Base-by-base conservation (phyloP, 768 basidiomycete species). In the Crucibulum laeve region DNA sequence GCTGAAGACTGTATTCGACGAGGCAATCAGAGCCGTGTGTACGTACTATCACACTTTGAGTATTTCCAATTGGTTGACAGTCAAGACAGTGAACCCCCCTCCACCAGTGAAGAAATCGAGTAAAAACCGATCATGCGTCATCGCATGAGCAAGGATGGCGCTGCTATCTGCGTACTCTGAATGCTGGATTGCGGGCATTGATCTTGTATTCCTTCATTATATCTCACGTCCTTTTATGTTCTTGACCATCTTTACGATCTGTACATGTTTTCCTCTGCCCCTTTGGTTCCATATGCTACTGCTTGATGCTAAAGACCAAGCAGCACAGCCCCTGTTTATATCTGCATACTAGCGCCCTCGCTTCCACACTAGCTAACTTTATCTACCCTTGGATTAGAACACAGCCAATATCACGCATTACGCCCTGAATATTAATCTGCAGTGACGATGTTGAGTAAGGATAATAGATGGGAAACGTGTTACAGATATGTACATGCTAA, bases 1-100 rank as follows among this genome's bases (percentile, higher is more conserved):
- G 13, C 71, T 99, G 60, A 99, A 99, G 80, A 94, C 87, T 46
- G 96, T 99, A 34, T 99, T 99, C 61, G 96, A 98, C 63, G 96
- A 98, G 67, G 96, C 96, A 33, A 98, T 99, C 57, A 82, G 96
- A 43, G 91, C 92, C 44, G 95, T 98, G 54, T 71, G 90, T 92
- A 63, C 80, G 90, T 85, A 42, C 21, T 10, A 7, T 14, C 2
- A 13, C 8, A n/a, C 5, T 18, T 10, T 40, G 11, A 11, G 3
- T 10, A 14, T 11, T 24, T 18, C 8, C n/a, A 13, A 21, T 24
- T 23, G 14, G 14, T 23, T 40, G 38, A 40, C 38, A 18, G 13
- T 1, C 24, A 17, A 10, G 19, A 7, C 6, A 91, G 89, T 91
- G 64, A 85, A 91, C 63, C 88, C 88, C 49, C 80, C 81, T 48